A percentile compares a stretch with the other conserved stretches of the same genome.
Conservation (phyloP, 1,139 yeast species). For the Protomyces macrosporus region DNA sequence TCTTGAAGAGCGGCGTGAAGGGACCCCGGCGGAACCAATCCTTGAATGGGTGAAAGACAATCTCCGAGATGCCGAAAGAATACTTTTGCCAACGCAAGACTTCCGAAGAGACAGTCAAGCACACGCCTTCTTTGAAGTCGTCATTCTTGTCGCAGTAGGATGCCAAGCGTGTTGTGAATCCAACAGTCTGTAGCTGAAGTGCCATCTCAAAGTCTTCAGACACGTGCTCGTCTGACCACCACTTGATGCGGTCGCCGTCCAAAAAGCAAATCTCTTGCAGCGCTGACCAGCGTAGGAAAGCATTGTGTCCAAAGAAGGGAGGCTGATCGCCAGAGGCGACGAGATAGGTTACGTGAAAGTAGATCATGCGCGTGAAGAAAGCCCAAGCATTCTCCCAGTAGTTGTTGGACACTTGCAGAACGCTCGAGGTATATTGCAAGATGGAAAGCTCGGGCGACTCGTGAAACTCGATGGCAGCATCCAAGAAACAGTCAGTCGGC, state of each 20-base stretch:
- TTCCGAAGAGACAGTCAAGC: slow-evolving; percentile 30
- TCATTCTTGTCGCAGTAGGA: slow-evolving; percentile 25
- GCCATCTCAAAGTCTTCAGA: slow-evolving; percentile 31
- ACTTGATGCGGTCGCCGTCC: slow-evolving; percentile 28
- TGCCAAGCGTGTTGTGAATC: slow-evolving; percentile 25
- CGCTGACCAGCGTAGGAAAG: slow-evolving; percentile 30
- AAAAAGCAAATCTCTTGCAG: slow-evolving; percentile 24
- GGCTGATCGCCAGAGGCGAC: slow-evolving; percentile 30
- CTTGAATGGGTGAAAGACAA: slow-evolving; percentile 26
- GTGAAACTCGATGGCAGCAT: slow-evolving; percentile 29
- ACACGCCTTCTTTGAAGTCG: slow-evolving; percentile 30
- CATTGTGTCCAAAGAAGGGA: slow-evolving; percentile 30
- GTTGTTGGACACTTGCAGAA: slow-evolving; percentile 3
- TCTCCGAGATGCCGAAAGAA: slow-evolving; percentile 29
- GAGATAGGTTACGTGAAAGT: slow-evolving; percentile 28
- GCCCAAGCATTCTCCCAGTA: slow-evolving; percentile 7
- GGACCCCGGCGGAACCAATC: slow-evolving; percentile 26
- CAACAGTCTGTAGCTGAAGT: slow-evolving; percentile 27
- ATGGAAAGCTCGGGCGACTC: slow-evolving; percentile 1
- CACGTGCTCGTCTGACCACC: slow-evolving; percentile 29
- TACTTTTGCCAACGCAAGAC: slow-evolving; percentile 30
- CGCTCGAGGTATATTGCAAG: slow-evolving; percentile 13
- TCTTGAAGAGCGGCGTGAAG: slow-evolving; percentile 29
- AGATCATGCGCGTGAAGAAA: slow-evolving; percentile 29
- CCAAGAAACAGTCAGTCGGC: slow-evolving; percentile 30